Conservation (phyloP, 1,284 basidiomycete species). For the Ustilago esculenta region DNA sequence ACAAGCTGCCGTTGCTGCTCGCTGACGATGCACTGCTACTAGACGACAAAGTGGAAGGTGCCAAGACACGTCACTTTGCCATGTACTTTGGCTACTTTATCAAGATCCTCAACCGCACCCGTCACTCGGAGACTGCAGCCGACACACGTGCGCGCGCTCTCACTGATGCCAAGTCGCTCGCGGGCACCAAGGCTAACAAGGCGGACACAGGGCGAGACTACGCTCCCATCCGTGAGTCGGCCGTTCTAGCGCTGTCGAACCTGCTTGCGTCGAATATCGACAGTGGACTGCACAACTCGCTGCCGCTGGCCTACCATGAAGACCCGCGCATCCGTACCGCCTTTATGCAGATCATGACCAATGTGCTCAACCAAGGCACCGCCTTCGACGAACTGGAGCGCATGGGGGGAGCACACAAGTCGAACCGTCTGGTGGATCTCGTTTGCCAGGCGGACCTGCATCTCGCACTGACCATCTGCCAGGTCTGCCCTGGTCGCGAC, state of each 20-base stretch:
- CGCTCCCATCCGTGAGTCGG: constrained; percentile 52
- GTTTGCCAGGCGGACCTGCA: constrained; percentile 55
- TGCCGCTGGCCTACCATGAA: constrained; percentile 80
- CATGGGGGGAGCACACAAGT: constrained; percentile 46
- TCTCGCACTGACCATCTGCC: constrained; percentile 57
- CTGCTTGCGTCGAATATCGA: constrained; percentile 86
- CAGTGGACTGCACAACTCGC: constrained; percentile 86
- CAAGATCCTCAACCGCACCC: constrained; percentile 62
- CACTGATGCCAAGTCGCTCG: constrained; percentile 15
- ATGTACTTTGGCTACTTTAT: constrained; percentile 63
- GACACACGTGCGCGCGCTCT: constrained; percentile 15
- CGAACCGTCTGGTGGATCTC: constrained; percentile 54
- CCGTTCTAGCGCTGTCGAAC: constrained; percentile 75
- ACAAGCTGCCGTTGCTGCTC: constrained; percentile 58
- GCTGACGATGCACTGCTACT: constrained; percentile 61
- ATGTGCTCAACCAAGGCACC: constrained; percentile 78
- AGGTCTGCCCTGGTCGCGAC: constrained; percentile 54
- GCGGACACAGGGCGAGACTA: constrained; percentile 25
- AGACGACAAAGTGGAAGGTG: constrained; percentile 63
- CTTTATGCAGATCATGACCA: constrained; percentile 87
- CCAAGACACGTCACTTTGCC: constrained; percentile 61
- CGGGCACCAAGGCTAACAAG: constrained; percentile 15
- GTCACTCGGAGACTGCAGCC: constrained; percentile 40
- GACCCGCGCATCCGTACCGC: constrained; percentile 80
- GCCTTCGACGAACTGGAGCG: constrained; percentile 66